phyloP scores from a whole-genome alignment of 306 rosid species.

The Cucurbita pepo region DNA sequence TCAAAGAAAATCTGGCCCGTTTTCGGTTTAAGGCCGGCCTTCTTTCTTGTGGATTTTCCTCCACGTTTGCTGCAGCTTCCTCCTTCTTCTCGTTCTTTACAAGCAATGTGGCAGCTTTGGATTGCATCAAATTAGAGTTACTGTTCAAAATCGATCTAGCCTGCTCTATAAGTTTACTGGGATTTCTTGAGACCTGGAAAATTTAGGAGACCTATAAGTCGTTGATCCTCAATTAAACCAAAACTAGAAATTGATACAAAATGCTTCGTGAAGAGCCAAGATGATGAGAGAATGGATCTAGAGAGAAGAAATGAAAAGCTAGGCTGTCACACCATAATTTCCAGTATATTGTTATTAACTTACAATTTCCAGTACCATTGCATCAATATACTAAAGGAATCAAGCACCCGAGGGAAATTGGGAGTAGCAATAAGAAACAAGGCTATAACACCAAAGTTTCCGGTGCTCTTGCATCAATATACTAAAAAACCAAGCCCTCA shows the following conservation, averaged over 20 bases:
- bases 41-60: slow-evolving; percentile 36
- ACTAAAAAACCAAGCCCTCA: not conserved
- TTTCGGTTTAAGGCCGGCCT: slow-evolving; percentile 65
- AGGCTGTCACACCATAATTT: not conserved
- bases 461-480: not conserved
- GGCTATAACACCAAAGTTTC: not conserved
- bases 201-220: not conserved
- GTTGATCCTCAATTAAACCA: not conserved
- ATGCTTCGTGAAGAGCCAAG: not conserved
- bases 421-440: not conserved
- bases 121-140: slow-evolving; percentile 9
- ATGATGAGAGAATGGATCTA: not conserved
- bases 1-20: slow-evolving; percentile 48
- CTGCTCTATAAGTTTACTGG: slow-evolving; percentile 28
- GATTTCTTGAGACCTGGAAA: slow-evolving; percentile 34
- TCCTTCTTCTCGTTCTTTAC: slow-evolving; percentile 8
- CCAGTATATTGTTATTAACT: not conserved
- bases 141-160: slow-evolving; percentile 23
- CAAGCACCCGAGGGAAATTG: not conserved
- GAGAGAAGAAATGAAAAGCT: not conserved
- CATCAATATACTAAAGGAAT: not conserved
- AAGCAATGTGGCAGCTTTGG: slow-evolving; percentile 6
- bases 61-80: slow-evolving; percentile 12
- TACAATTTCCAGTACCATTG: not conserved
- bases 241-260: not conserved